Conservation (phyloP, 441 rosid species). For the Bocquillonia castaneifolia region DNA sequence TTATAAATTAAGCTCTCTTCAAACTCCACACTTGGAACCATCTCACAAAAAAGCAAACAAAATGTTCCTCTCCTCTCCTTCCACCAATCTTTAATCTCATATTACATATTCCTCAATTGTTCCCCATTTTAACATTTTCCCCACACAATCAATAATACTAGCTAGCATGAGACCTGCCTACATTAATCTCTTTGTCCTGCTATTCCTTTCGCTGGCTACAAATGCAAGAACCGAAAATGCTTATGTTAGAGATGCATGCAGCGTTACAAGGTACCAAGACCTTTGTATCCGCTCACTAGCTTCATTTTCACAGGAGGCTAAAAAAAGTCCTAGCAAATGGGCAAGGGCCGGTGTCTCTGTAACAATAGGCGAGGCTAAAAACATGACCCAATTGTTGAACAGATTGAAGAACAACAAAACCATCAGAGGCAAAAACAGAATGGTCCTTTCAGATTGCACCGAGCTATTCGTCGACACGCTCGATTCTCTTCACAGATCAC, state of each 20-base stretch:
- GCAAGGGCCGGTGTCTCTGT: slow-evolving; percentile 83
- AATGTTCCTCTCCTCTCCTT: not conserved
- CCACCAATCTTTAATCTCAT: not conserved
- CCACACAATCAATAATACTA: not conserved
- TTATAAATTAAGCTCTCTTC: slow-evolving; percentile 23
- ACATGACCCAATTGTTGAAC: slow-evolving; percentile 27
- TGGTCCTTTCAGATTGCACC: slow-evolving; percentile 64
- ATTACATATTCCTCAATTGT: not conserved
- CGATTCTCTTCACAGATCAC: slow-evolving; percentile 61
- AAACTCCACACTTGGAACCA: not conserved
- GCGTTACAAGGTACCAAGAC: slow-evolving; percentile 56
- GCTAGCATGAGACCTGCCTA: slow-evolving; percentile 14
- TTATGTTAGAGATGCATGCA: slow-evolving; percentile 68
- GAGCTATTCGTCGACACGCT: slow-evolving; percentile 50
- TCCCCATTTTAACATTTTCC: not conserved
- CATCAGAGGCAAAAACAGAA: slow-evolving; percentile 29
- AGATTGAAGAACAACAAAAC: slow-evolving; percentile 28
- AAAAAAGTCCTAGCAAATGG: slow-evolving; percentile 70
- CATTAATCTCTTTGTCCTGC: slow-evolving; percentile 13
- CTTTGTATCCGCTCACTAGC: slow-evolving; percentile 56
- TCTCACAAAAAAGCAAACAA: not conserved
- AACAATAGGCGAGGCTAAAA: slow-evolving; percentile 50
- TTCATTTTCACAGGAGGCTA: slow-evolving; percentile 52
- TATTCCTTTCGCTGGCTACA: slow-evolving; percentile 24
- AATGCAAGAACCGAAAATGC: slow-evolving; percentile 5